Conservation (phyloP, 192 early-diverging fungal genomes). For the Geranomyces michiganensis region DNA sequence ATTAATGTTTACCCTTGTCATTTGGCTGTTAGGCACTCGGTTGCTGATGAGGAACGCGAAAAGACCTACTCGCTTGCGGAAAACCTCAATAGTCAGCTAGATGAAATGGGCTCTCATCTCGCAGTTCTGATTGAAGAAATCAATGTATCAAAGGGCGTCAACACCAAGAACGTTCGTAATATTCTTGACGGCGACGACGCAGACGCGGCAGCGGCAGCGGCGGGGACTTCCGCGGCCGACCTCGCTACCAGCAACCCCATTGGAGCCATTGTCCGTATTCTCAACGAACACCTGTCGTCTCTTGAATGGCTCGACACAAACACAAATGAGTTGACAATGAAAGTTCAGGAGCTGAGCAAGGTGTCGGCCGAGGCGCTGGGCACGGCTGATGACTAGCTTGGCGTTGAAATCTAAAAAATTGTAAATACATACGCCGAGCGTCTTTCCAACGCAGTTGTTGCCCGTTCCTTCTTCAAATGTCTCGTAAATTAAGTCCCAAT, state of each 20-base stretch:
- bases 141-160: conserved; percentile 59
- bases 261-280: conserved; percentile 81
- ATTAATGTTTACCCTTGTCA: too few species aligned
- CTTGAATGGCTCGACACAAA: conserved; percentile 89
- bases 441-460: too few species aligned
- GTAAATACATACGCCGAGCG: too few species aligned
- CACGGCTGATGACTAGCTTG: conserved; percentile 27
- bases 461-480: too few species aligned
- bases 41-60: conserved; percentile 86
- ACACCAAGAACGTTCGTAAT: neutral
- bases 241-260: conserved; percentile 51
- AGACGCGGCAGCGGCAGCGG: conserved; percentile 34
- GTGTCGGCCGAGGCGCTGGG: conserved; percentile 35
- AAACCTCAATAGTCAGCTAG: conserved; percentile 82
- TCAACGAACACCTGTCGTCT: conserved; percentile 88
- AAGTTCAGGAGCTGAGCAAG: conserved; percentile 56
- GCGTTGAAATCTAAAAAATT: too few species aligned
- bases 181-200: conserved; percentile 19
- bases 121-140: conserved; percentile 84
- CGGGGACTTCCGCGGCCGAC: conserved; percentile 12
- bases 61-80: conserved; percentile 84
- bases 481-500: too few species aligned
- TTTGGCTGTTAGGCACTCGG: conserved; percentile 22
- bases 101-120: conserved; percentile 80
- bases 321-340: conserved; percentile 58